These are phyloP conservation scores for Dendrostoma leiphaemia DNA, from an alignment of 2,329 filamentous ascomycete genomes.

Conservation along the genomic window DNA sequence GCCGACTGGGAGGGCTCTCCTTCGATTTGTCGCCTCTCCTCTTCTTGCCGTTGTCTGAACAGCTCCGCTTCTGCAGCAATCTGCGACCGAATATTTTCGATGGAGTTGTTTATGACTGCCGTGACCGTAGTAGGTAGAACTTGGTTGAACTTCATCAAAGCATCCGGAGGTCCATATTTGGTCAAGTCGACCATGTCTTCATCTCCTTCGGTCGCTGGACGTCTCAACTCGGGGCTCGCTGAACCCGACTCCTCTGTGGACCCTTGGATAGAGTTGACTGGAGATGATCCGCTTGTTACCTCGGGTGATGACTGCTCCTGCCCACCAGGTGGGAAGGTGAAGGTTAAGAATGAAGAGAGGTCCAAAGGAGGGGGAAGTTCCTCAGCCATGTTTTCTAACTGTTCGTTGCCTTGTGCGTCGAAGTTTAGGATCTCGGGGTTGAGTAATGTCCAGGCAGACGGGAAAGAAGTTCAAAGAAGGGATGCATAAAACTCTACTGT, in stretches of 20 bases:
- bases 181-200: constrained; percentile 40
- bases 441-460: neutral
- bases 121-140: constrained; percentile 39
- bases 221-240: neutral
- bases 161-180: constrained; percentile 44
- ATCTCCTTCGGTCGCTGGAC: constrained; percentile 15
- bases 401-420: neutral
- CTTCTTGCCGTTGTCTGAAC: constrained; percentile 28
- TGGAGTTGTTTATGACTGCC: constrained; percentile 41
- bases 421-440: neutral
- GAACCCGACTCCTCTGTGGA: neutral
- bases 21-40: constrained; percentile 15
- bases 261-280: neutral
- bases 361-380: neutral
- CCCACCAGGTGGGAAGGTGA: neutral
- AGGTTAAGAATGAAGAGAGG: constrained; percentile 1
- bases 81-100: constrained; percentile 42
- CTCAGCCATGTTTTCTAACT: neutral
- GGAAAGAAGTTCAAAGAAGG: neutral
- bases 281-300: too few relatives aligned
- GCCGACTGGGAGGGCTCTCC: neutral
- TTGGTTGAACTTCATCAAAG: constrained; percentile 36
- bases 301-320: constrained; percentile 2
- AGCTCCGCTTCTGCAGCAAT: constrained; percentile 30
- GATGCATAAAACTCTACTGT: too few relatives aligned